These are phyloP conservation scores for Talaromyces sp. DNA, from an alignment of 2,329 filamentous ascomycete genomes.

Conservation along the genomic window DNA sequence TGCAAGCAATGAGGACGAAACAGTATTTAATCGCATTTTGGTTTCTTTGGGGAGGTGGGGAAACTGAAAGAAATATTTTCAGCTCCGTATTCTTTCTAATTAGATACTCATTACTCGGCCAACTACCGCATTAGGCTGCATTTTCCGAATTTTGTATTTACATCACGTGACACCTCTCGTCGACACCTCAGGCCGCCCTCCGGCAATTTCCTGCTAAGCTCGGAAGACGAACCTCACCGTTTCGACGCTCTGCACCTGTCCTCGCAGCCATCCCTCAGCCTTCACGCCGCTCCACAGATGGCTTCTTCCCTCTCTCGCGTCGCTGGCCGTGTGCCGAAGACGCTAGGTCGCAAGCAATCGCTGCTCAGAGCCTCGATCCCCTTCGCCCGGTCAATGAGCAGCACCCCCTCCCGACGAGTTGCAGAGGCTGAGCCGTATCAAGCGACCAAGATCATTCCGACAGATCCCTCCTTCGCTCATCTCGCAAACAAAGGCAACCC, in stretches of 20 bases:
- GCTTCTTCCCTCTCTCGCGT: constrained; percentile 56
- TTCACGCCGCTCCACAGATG: constrained; percentile 40
- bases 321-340: constrained; percentile 54
- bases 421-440: constrained; percentile 45
- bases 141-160: neutral
- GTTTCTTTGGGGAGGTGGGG: neutral
- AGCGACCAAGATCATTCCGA: constrained; percentile 51
- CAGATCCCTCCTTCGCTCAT: constrained; percentile 50
- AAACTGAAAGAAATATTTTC: neutral
- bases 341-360: constrained; percentile 51
- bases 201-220: constrained; percentile 23
- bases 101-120: neutral
- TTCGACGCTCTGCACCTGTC: constrained; percentile 29
- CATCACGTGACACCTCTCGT: constrained; percentile 31
- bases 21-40: neutral
- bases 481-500: constrained; percentile 38
- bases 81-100: neutral
- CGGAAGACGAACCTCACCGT: constrained; percentile 26
- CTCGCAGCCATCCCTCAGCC: constrained; percentile 18
- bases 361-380: constrained; percentile 34
- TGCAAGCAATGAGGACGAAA: neutral
- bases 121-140: neutral
- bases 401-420: constrained; percentile 48
- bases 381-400: constrained; percentile 51
- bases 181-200: constrained; percentile 25